Evolutionary conservation across 768 basidiomycete genomes (phyloP).

Genomic region (Macrolepiota albuminosa): DNA sequence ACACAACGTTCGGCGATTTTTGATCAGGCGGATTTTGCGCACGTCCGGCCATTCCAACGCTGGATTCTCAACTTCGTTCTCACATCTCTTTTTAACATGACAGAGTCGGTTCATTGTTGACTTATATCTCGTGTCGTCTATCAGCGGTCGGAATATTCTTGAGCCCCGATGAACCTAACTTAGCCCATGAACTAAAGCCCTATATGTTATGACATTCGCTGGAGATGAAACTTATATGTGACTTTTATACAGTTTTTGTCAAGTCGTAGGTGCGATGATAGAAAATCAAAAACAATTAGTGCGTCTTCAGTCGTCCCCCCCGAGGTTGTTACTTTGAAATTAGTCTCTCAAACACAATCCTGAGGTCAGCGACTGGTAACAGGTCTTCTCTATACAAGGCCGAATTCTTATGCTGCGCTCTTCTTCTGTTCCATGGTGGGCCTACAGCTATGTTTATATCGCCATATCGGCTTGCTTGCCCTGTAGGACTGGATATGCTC

Average conservation of each 20-base stretch:
- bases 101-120: background rate
- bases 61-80: background rate
- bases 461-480: conserved; percentile 53
- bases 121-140: too few species aligned
- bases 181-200: too few species aligned
- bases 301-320: too few species aligned
- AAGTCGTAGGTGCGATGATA: too few species aligned
- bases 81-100: background rate
- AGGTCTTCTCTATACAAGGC: conserved; percentile 79
- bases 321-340: too few species aligned
- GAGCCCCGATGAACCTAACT: background rate
- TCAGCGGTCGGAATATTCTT: background rate
- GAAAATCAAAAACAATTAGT: too few species aligned
- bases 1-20: conserved; percentile 1
- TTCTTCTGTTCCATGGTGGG: conserved; percentile 91
- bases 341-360: too few species aligned
- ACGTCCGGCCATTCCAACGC: conserved; percentile 1
- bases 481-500: conserved; percentile 70
- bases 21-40: background rate
- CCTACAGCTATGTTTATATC: conserved; percentile 93
- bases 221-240: too few species aligned
- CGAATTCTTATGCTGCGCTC: conserved; percentile 79
- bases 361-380: too few species aligned
- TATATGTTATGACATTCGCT: too few species aligned
- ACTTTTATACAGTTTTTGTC: too few species aligned